Evolutionary conservation across 2,329 filamentous ascomycete genomes (phyloP).

Genomic region (Metarhizium robertsii): DNA sequence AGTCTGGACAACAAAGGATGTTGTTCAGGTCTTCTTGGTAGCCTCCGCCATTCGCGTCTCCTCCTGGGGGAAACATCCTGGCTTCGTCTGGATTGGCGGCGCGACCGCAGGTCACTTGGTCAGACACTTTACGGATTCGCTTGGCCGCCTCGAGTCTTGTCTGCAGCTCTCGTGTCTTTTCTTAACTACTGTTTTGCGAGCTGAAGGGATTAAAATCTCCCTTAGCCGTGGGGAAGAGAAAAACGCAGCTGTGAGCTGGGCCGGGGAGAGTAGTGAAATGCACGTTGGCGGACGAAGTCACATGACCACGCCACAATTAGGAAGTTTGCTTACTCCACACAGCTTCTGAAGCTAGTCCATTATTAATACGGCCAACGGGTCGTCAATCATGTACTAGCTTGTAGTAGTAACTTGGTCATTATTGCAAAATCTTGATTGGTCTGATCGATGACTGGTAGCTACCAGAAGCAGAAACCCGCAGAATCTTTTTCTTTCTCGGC

Average conservation of each 20-base stretch:
- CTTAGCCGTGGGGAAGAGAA: conserved; percentile 21
- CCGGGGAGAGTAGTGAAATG: conserved; percentile 63
- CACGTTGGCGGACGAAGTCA: conserved; percentile 45
- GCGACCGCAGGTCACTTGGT: conserved; percentile 34
- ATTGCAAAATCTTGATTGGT: too few species aligned
- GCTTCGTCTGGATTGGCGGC: conserved; percentile 28
- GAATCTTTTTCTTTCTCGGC: too few species aligned
- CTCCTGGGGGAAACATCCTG: conserved; percentile 37
- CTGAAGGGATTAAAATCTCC: conserved; percentile 10
- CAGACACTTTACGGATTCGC: conserved; percentile 26
- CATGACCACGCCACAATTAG: neutral
- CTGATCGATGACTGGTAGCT: too few species aligned
- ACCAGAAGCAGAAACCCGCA: too few species aligned
- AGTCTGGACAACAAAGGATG: conserved; percentile 80
- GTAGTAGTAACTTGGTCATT: too few species aligned
- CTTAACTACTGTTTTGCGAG: conserved; percentile 17
- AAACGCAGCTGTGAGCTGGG: conserved; percentile 35
- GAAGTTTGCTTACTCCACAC: too few species aligned
- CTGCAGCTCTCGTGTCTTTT: conserved; percentile 24
- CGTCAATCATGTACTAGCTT: too few species aligned
- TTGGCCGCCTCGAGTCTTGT: conserved; percentile 23
- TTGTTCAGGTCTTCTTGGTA: conserved; percentile 76
- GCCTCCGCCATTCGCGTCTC: conserved; percentile 19
- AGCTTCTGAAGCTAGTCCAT: too few species aligned
- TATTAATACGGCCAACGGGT: too few species aligned